Conservation (phyloP, 2,329 filamentous ascomycete genomes). For the Rhynchosporium graminicola region DNA sequence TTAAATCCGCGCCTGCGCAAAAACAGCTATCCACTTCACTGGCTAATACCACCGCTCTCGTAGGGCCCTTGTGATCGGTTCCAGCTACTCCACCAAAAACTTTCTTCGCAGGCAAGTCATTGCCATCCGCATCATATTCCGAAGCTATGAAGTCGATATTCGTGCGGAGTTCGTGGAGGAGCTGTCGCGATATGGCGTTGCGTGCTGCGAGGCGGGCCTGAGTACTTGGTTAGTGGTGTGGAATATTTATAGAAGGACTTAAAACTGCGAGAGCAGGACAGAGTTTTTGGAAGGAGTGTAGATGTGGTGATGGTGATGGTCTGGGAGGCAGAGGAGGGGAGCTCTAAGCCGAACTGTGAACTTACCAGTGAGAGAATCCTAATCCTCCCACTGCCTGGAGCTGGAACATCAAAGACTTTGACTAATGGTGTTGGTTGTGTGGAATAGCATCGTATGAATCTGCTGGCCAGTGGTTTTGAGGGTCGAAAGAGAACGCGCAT, state of each 20-base stretch:
- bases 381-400: constrained; percentile 64
- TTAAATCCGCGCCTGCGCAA: constrained; percentile 92
- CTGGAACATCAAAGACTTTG: constrained; percentile 28
- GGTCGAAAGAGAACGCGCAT: constrained; percentile 16
- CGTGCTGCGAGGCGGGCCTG: constrained; percentile 82
- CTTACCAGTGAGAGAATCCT: constrained; percentile 60
- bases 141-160: constrained; percentile 72
- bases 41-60: constrained; percentile 79
- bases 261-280: neutral
- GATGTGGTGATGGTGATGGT: constrained; percentile 14
- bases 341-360: constrained; percentile 6
- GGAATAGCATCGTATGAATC: constrained; percentile 20
- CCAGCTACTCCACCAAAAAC: constrained; percentile 50
- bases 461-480: constrained; percentile 12
- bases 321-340: neutral
- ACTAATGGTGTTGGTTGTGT: constrained; percentile 23
- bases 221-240: constrained; percentile 45
- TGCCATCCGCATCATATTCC: constrained; percentile 58
- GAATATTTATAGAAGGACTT: neutral
- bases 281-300: neutral
- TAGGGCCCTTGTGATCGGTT: constrained; percentile 55
- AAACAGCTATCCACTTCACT: constrained; percentile 86
- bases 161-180: constrained; percentile 70
- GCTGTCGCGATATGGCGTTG: constrained; percentile 83
- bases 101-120: constrained; percentile 48